Evolutionary conservation across 2,329 filamentous ascomycete genomes (phyloP).

Genomic region (Dendryphion nanum): DNA sequence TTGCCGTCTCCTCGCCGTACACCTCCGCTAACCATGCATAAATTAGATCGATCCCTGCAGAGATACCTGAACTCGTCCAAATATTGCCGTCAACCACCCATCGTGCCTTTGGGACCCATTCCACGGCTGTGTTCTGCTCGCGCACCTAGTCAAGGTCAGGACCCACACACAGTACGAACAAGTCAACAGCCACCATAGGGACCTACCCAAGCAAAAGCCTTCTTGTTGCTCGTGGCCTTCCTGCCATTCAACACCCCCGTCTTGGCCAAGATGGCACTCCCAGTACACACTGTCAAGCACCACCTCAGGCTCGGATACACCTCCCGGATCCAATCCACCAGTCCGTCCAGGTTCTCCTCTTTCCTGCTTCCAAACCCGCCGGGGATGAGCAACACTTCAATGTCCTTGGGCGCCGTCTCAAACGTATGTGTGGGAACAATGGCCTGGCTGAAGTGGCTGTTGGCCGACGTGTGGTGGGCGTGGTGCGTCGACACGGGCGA

Average conservation of each 20-base stretch:
- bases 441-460: conserved; percentile 42
- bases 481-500: conserved; percentile 23
- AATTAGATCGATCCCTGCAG: conserved; percentile 62
- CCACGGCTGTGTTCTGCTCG: conserved; percentile 41
- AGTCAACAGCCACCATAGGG: neutral
- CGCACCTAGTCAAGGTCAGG: conserved; percentile 33
- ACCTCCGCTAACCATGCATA: conserved; percentile 56
- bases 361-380: conserved; percentile 55
- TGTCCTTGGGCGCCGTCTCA: conserved; percentile 44
- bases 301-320: conserved; percentile 52
- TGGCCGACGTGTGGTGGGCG: conserved; percentile 21
- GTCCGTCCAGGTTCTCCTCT: conserved; percentile 28
- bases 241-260: conserved; percentile 61
- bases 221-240: conserved; percentile 67
- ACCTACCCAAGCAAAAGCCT: conserved; percentile 46
- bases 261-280: conserved; percentile 57
- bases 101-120: conserved; percentile 62
- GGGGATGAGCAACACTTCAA: conserved; percentile 66
- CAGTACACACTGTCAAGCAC: conserved; percentile 67
- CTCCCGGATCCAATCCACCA: conserved; percentile 48
- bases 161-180: neutral
- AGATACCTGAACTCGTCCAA: conserved; percentile 63
- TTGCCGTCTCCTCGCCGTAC: conserved; percentile 54
- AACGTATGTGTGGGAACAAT: conserved; percentile 57
- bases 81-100: conserved; percentile 66